These are phyloP conservation scores for Vigna angularis DNA, from an alignment of 306 rosid genomes.

Conservation along the genomic window DNA sequence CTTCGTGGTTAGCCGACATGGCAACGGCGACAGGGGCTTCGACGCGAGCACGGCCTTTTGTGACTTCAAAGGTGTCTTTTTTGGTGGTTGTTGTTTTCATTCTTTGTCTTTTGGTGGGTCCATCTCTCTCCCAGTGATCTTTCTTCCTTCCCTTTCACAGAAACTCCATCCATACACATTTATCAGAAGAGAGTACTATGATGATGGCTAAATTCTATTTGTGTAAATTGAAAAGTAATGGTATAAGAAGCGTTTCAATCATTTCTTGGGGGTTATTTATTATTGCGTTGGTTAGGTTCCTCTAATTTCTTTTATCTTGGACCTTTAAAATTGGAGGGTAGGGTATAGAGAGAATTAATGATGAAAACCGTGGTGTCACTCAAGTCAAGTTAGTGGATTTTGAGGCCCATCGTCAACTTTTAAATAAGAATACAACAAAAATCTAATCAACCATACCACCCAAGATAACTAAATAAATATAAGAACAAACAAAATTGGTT, in stretches of 20 bases:
- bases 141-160: slow-evolving; percentile 6
- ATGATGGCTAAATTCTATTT: neutral
- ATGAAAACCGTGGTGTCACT: slow-evolving; percentile 15
- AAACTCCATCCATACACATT: neutral
- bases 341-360: slow-evolving; percentile 16
- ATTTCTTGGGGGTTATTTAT: neutral
- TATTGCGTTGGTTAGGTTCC: neutral
- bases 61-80: slow-evolving; percentile 20
- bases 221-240: neutral
- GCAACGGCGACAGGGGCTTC: slow-evolving; percentile 71
- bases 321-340: slow-evolving; percentile 36
- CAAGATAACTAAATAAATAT: neutral
- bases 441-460: neutral
- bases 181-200: neutral
- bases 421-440: neutral
- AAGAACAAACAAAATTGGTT: neutral
- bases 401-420: slow-evolving; percentile 44
- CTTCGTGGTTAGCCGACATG: slow-evolving; percentile 72
- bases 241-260: slow-evolving; percentile 43
- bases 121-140: slow-evolving; percentile 26
- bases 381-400: slow-evolving; percentile 40
- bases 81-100: slow-evolving; percentile 42
- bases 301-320: slow-evolving; percentile 19
- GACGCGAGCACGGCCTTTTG: neutral
- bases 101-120: slow-evolving; percentile 44